Percentiles rank a stretch among this genome's conserved stretches.
Evolutionary conservation across 2,329 filamentous ascomycete genomes (phyloP).

Genomic region (Aspergillus cejpii): DNA sequence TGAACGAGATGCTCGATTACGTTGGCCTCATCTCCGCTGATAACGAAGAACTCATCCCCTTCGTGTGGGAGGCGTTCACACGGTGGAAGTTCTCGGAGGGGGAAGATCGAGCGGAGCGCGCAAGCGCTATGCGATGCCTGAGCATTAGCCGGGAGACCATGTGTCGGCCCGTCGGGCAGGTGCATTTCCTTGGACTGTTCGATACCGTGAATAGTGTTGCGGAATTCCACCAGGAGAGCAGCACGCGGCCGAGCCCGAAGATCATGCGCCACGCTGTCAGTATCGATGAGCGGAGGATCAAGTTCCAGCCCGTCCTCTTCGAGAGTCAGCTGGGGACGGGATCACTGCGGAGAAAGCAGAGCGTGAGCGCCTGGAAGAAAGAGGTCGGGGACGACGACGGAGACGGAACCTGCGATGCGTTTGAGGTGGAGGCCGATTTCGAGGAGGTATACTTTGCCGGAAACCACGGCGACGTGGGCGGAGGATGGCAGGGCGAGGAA

Average conservation of each 20-base stretch:
- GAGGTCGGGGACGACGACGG: neutral
- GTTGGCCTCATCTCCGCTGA: constrained; percentile 16
- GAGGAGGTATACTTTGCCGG: constrained; percentile 67
- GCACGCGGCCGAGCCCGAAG: constrained; percentile 31
- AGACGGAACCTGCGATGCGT: neutral
- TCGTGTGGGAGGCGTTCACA: constrained; percentile 15
- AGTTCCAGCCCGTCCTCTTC: constrained; percentile 37
- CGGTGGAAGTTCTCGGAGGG: constrained; percentile 13
- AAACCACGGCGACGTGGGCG: constrained; percentile 67
- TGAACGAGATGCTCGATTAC: constrained; percentile 20
- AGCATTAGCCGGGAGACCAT: constrained; percentile 12
- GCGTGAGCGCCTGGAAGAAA: neutral
- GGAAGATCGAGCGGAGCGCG: neutral
- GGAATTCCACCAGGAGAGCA: constrained; percentile 13
- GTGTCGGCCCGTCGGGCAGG: constrained; percentile 13
- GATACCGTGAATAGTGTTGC: constrained; percentile 25
- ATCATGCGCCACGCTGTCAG: constrained; percentile 49
- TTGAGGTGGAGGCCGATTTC: constrained; percentile 46
- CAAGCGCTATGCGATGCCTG: constrained; percentile 6
- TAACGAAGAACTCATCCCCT: constrained; percentile 19
- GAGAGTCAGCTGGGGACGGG: neutral
- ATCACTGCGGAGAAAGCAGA: neutral
- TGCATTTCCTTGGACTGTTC: constrained; percentile 23
- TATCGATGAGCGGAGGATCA: constrained; percentile 50
- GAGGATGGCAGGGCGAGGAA: constrained; percentile 58